Evolutionary conservation across 192 early-diverging fungal species (phyloP).

Genomic region (Coemansia pectinata): DNA sequence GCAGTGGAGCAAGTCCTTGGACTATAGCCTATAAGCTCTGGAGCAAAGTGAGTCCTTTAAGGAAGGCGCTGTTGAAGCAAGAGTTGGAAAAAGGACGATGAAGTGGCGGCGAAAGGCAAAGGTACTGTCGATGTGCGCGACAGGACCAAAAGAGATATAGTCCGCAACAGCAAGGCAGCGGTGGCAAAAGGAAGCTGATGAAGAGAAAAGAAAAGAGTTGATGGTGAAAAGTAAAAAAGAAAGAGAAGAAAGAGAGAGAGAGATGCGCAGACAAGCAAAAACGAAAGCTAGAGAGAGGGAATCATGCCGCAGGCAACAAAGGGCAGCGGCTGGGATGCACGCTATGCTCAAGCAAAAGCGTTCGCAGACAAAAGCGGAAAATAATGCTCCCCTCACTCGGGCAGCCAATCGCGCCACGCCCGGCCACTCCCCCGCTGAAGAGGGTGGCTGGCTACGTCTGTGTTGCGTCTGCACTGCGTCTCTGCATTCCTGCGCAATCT

Average conservation of each 20-base stretch:
- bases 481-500: conserved; percentile 2
- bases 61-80: neutral
- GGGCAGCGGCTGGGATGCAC: neutral
- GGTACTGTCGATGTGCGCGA: neutral
- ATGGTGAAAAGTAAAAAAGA: conserved; percentile 3
- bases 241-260: conserved; percentile 1
- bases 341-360: neutral
- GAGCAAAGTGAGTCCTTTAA: neutral
- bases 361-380: neutral
- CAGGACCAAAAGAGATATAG: neutral
- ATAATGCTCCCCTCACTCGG: neutral
- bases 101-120: conserved; percentile 1
- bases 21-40: neutral
- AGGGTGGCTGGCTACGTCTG: neutral
- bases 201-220: neutral
- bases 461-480: neutral
- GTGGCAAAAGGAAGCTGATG: neutral
- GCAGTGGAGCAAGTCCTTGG: neutral
- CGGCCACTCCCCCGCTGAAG: neutral
- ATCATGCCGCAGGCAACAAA: no score
- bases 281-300: no score
- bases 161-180: neutral
- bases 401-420: conserved; percentile 4
- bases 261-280: neutral
- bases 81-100: neutral